Evolutionary conservation across 2,329 filamentous ascomycete genomes (phyloP).

Genomic region (Colletotrichum liriopes): DNA sequence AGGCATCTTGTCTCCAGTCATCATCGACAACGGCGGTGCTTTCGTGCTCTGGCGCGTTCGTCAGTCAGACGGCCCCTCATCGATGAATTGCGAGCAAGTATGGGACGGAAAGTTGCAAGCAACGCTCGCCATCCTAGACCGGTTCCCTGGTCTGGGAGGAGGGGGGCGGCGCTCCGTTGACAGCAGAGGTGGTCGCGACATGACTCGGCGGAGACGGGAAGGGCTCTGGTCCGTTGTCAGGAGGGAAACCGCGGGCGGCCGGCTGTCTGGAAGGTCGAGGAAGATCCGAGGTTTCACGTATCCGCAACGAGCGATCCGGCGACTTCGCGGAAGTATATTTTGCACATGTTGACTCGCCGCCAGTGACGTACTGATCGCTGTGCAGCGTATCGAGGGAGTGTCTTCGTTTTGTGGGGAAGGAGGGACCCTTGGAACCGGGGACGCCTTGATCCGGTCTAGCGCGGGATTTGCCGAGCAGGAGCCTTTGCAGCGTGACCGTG

Average conservation of each 20-base stretch:
- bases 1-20: background rate
- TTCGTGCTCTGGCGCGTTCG: slow-evolving; percentile 2
- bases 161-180: background rate
- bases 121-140: background rate
- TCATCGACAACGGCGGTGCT: background rate
- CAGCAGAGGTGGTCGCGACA: slow-evolving; percentile 8
- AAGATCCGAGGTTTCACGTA: slow-evolving; percentile 41
- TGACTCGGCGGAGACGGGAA: slow-evolving; percentile 36
- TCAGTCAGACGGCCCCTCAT: background rate
- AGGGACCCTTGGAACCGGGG: slow-evolving; percentile 21
- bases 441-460: slow-evolving; percentile 30
- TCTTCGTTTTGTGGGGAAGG: background rate
- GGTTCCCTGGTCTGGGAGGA: slow-evolving; percentile 3
- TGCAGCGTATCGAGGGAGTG: no score
- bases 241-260: background rate
- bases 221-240: slow-evolving; percentile 23
- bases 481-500: background rate
- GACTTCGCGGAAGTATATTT: background rate
- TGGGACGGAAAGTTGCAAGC: slow-evolving; percentile 6
- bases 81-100: background rate
- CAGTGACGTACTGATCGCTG: background rate
- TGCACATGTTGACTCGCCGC: background rate
- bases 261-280: slow-evolving; percentile 25
- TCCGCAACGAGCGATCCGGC: background rate
- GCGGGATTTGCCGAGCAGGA: slow-evolving; percentile 9